Conservation (phyloP, 176 grass and related monocot species). For the Hordeum vulgare region MorexV3_pseudomolecules_assembly NC_058519.1:491665089-491665588, state of each 20-base stretch:
- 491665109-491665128: background rate
- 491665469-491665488: background rate
- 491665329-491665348: background rate
- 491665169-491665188: background rate
- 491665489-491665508: background rate
- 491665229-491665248: background rate
- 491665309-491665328: background rate
- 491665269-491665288: background rate
- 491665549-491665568: background rate
- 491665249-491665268: slow-evolving; percentile 24
- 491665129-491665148: background rate
- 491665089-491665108: background rate
- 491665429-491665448: slow-evolving; percentile 11
- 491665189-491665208: background rate
- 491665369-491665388: background rate
- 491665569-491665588: background rate
- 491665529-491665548: background rate
- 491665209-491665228: background rate
- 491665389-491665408: slow-evolving; percentile 1
- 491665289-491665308: background rate
- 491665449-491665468: slow-evolving; percentile 21
- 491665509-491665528: slow-evolving; percentile 14
- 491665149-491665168: background rate
- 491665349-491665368: background rate
- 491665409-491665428: background rate